A percentile compares a stretch with the other conserved stretches of the same genome.
These are phyloP conservation scores for Raffaelea albimanens DNA, from an alignment of 2,329 filamentous ascomycete genomes.

Conservation along the genomic window DNA sequence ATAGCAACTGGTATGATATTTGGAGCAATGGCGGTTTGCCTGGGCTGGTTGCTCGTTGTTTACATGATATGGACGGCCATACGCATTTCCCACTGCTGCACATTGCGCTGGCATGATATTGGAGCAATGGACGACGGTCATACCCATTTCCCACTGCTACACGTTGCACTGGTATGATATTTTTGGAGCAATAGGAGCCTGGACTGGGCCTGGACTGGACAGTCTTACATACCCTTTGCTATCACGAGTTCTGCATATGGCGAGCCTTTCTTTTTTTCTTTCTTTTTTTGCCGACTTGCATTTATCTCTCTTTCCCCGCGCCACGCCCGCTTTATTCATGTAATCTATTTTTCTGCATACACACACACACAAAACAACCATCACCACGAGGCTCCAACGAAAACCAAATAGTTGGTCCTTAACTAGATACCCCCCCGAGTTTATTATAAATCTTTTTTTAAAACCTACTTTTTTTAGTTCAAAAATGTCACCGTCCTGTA, in stretches of 20 bases:
- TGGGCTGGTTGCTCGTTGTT: too few relatives aligned
- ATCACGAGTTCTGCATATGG: background rate
- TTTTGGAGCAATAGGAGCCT: too few relatives aligned
- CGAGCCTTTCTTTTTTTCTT: constrained; percentile 5
- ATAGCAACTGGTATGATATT: background rate
- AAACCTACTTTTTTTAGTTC: background rate
- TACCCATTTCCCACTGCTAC: too few relatives aligned
- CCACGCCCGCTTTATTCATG: constrained; percentile 8
- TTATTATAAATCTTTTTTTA: background rate
- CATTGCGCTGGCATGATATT: background rate
- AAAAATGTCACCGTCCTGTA: too few relatives aligned
- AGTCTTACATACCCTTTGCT: background rate
- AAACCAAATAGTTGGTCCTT: background rate
- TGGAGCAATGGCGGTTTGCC: background rate
- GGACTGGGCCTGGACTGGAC: too few relatives aligned
- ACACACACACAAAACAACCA: background rate
- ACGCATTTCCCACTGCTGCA: too few relatives aligned
- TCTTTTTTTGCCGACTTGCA: constrained; percentile 3
- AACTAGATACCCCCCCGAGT: background rate
- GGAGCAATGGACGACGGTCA: background rate
- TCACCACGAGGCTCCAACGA: background rate
- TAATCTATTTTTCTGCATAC: constrained; percentile 1
- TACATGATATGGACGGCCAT: too few relatives aligned
- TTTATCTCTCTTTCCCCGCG: background rate
- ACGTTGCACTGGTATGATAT: too few relatives aligned